These are phyloP conservation scores for Xylariaceae sp. DNA, from an alignment of 2,329 filamentous ascomycete genomes.

Conservation along the genomic window DNA sequence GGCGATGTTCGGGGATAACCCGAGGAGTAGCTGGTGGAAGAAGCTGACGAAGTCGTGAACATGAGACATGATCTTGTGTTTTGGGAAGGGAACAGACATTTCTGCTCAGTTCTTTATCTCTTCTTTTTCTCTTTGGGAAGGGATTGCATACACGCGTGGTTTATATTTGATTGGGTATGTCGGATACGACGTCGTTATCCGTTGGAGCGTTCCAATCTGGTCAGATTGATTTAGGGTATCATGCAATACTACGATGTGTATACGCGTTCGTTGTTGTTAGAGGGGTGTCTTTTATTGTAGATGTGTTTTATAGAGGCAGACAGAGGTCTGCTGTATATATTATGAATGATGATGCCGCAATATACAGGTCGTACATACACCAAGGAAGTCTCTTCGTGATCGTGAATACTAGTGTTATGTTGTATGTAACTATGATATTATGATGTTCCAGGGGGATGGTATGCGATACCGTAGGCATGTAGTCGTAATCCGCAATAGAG, in stretches of 20 bases:
- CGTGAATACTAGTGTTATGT: too few relatives aligned
- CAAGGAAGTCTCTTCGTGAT: neutral
- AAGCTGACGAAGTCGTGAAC: slow-evolving; percentile 42
- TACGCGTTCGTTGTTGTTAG: too few relatives aligned
- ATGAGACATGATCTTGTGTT: neutral
- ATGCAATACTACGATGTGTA: neutral
- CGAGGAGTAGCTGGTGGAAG: slow-evolving; percentile 56
- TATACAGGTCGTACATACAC: neutral
- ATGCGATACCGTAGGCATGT: too few relatives aligned
- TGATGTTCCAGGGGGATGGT: too few relatives aligned
- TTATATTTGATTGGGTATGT: too few relatives aligned
- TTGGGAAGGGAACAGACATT: neutral
- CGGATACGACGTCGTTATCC: too few relatives aligned
- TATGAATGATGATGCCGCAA: neutral
- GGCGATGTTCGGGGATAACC: slow-evolving; percentile 43
- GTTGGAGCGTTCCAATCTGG: too few relatives aligned
- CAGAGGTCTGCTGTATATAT: neutral
- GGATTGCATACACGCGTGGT: slow-evolving; percentile 6
- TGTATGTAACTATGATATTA: too few relatives aligned
- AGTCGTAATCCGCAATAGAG: too few relatives aligned
- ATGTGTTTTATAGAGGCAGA: neutral
- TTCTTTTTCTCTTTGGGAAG: slow-evolving; percentile 1
- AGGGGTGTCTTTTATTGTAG: too few relatives aligned
- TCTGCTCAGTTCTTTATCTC: neutral
- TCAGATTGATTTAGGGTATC: neutral